Evolutionary conservation across 139 green algal genomes (phyloP), one percentile per base, ranked within the genome.

Genomic region (Spirogloea muscicola): DNA sequence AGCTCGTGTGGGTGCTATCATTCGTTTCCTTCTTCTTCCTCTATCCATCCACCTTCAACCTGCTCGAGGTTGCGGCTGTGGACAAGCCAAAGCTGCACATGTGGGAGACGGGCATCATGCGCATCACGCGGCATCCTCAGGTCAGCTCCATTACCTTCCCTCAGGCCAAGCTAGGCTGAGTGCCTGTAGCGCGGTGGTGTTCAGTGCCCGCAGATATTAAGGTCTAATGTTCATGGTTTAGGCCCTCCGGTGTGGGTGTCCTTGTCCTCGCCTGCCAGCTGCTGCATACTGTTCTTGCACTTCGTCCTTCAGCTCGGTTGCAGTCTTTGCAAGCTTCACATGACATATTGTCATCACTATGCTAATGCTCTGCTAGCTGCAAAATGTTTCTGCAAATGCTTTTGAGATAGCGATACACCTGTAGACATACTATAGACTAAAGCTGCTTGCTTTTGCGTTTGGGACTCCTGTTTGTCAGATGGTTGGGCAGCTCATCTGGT

Each of bases 41-140:
- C n/a, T 98, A 98, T 78, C 93, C 93, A n/a, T 98, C 94, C 75
- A 98, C 93, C 39, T 98, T 98, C 86, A 98, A 98, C 84, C 87
- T 98, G 29, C 86, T 98, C 21, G 93, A 97, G 88, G 91, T 96
- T 29, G 93, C 93, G 6, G 93, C 93, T 3, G 91, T 98, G 25
- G 93, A 98, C 72, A 82, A 95, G 85, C 93, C 93, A 31, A 92
- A 96, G 83, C 77, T 97, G 80, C 93, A 98, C 84, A 69, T 98
- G 74, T 98, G 94, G 92, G 93, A 98, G 86, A 98, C 93, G 0
- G 93, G 93, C 40, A 88, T 97, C 48, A 96, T 93, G 58, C 84
- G 93, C 49, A 96, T 97, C 77, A 97, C 91, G 2, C 73, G 88
- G 16, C 90, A 95, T 74, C 90, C 90, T 1, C 90, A 95, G 83